phyloP scores from a whole-genome alignment of 148 eudicot species.

The Arctostaphylos glauca region DNA sequence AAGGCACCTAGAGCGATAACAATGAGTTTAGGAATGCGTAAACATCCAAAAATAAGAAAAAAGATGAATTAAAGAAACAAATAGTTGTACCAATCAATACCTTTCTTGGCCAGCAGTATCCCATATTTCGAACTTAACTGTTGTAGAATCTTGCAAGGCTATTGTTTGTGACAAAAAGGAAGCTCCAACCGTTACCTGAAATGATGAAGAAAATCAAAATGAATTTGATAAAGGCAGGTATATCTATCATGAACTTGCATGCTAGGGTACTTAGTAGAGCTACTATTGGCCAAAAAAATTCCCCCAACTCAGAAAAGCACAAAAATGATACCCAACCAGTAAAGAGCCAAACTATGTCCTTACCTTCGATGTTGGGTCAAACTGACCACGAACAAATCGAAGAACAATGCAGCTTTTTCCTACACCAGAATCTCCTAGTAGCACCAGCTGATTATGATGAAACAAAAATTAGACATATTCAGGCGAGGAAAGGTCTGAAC shows the following conservation, averaged over 20 bases:
- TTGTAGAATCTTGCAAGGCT: constrained; percentile 92
- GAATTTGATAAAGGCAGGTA: not conserved
- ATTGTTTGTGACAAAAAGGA: constrained; percentile 94
- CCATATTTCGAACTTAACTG: constrained; percentile 97
- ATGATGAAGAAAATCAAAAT: not conserved
- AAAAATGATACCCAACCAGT: not conserved
- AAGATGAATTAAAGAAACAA: not conserved
- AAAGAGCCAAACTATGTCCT: not conserved
- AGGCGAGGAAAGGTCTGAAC: not conserved
- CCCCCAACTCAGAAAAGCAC: not conserved
- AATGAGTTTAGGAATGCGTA: not conserved
- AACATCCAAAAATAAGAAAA: not conserved
- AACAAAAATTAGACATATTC: constrained; percentile 4
- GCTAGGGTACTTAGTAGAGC: not conserved
- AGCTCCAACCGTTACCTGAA: constrained; percentile 93
- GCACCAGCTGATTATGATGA: constrained; percentile 44
- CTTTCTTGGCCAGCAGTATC: constrained; percentile 99
- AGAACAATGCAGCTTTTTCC: constrained; percentile 84
- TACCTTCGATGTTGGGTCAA: constrained; percentile 97
- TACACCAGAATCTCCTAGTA: constrained; percentile 76
- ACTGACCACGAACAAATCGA: constrained; percentile 92
- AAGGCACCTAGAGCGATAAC: not conserved
- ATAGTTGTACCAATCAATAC: constrained; percentile 25
- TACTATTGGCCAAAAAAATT: not conserved
- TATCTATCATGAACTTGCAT: not conserved